These are phyloP conservation scores for Boletus mariae DNA, from an alignment of 1,284 basidiomycete species.

Conservation along the genomic window DNA sequence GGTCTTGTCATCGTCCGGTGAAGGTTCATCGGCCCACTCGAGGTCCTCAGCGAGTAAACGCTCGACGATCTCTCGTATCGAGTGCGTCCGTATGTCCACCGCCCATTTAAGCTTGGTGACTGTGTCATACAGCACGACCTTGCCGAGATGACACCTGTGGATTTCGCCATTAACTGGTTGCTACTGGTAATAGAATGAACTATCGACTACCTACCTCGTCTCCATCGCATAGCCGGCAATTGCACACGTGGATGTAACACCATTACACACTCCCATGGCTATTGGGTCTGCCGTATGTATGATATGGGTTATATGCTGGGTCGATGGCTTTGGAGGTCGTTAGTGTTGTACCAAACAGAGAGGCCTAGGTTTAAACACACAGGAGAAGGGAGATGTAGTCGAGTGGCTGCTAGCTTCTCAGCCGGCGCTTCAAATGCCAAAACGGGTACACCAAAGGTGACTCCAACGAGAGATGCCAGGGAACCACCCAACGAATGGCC, in stretches of 20 bases:
- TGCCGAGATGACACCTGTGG: constrained; percentile 75
- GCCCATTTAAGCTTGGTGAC: constrained; percentile 81
- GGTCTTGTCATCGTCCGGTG: constrained; percentile 6
- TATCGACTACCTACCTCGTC: constrained; percentile 37
- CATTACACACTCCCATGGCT: constrained; percentile 61
- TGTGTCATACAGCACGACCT: constrained; percentile 86
- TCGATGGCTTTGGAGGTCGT: constrained; percentile 43
- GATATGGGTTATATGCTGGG: constrained; percentile 62
- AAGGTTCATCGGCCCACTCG: constrained; percentile 41
- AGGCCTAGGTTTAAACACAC: constrained; percentile 30
- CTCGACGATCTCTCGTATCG: constrained; percentile 74
- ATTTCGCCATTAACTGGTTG: constrained; percentile 20
- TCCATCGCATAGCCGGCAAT: constrained; percentile 63
- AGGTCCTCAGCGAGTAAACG: constrained; percentile 70
- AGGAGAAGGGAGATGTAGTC: constrained; percentile 74
- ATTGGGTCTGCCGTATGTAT: constrained; percentile 74
- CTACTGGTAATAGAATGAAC: background rate
- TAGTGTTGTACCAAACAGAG: background rate
- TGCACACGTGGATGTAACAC: constrained; percentile 55
- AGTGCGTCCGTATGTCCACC: constrained; percentile 75
- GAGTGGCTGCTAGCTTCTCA: constrained; percentile 67
- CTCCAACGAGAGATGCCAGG: constrained; percentile 73
- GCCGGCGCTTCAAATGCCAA: constrained; percentile 83
- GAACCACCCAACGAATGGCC: constrained; percentile 80
- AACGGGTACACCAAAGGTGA: constrained; percentile 81